phyloP scores from a whole-genome alignment of 768 basidiomycete species.

The Heimioporus sp. region DNA sequence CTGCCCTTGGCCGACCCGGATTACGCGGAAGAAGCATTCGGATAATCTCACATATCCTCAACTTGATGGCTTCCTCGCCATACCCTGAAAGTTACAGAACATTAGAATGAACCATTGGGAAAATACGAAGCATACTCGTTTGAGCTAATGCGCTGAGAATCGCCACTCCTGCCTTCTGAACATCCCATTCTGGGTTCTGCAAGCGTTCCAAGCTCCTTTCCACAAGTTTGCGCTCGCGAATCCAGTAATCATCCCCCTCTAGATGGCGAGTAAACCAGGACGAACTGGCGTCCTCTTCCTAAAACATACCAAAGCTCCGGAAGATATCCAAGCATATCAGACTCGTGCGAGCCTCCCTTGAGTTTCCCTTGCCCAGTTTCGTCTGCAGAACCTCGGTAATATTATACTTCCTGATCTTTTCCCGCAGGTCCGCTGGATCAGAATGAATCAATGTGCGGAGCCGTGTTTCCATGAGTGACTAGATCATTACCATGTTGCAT shows the following conservation, averaged over 20 bases:
- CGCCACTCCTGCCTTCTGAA: constrained; percentile 20
- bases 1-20: neutral
- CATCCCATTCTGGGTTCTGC: constrained; percentile 4
- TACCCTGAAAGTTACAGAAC: constrained; percentile 5
- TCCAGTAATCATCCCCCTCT: constrained; percentile 1
- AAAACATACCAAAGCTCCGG: neutral
- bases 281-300: no score
- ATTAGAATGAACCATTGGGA: neutral
- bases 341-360: constrained; percentile 4
- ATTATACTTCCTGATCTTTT: neutral
- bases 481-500: constrained; percentile 3
- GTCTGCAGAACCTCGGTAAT: constrained; percentile 2
- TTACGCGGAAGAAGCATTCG: constrained; percentile 16
- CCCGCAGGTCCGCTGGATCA: neutral
- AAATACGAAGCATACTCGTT: constrained; percentile 6
- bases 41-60: constrained; percentile 9
- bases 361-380: neutral
- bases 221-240: neutral
- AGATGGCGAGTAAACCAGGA: neutral
- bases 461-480: neutral
- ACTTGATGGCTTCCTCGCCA: constrained; percentile 5
- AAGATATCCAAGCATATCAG: constrained; percentile 7
- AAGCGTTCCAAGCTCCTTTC: neutral
- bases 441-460: neutral
- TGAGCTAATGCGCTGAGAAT: constrained; percentile 19